Evolutionary conservation across 441 rosid species (phyloP).

Genomic region (Viola pubescens): DNA sequence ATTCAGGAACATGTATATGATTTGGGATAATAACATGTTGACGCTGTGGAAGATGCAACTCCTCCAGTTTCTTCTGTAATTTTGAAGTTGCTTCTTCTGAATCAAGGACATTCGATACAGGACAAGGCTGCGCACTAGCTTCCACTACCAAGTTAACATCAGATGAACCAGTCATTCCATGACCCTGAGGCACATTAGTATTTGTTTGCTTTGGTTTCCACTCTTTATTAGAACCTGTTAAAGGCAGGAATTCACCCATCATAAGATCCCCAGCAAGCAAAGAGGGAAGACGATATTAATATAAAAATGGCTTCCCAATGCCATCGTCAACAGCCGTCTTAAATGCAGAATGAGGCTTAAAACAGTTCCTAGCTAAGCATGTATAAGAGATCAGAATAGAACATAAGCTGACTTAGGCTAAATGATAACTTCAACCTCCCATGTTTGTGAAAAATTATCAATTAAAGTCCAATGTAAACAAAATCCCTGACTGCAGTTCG

Average conservation of each 20-base stretch:
- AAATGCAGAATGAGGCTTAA: too few species aligned
- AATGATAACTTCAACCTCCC: too few species aligned
- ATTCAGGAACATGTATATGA: constrained; percentile 89
- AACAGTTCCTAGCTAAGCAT: too few species aligned
- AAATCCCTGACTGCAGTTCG: too few species aligned
- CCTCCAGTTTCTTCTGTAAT: constrained; percentile 69
- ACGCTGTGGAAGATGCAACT: constrained; percentile 59
- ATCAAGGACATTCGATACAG: constrained; percentile 34
- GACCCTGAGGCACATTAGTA: constrained; percentile 37
- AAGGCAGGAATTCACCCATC: constrained; percentile 15
- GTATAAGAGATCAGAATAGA: too few species aligned
- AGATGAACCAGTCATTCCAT: constrained; percentile 45
- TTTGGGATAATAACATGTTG: constrained; percentile 88
- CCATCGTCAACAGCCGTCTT: too few species aligned
- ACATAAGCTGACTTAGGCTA: too few species aligned
- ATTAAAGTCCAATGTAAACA: too few species aligned
- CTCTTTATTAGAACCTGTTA: constrained; percentile 60
- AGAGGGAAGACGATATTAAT: too few species aligned
- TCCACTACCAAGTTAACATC: constrained; percentile 41
- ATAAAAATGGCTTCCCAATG: too few species aligned
- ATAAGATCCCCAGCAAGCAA: constrained; percentile 10
- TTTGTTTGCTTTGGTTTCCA: constrained; percentile 87
- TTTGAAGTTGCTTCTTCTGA: constrained; percentile 55
- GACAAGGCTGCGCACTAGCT: constrained; percentile 29
- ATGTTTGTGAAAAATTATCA: too few species aligned